phyloP scores from a whole-genome alignment of 306 rosid genomes.

The Quercus glauca region DNA sequence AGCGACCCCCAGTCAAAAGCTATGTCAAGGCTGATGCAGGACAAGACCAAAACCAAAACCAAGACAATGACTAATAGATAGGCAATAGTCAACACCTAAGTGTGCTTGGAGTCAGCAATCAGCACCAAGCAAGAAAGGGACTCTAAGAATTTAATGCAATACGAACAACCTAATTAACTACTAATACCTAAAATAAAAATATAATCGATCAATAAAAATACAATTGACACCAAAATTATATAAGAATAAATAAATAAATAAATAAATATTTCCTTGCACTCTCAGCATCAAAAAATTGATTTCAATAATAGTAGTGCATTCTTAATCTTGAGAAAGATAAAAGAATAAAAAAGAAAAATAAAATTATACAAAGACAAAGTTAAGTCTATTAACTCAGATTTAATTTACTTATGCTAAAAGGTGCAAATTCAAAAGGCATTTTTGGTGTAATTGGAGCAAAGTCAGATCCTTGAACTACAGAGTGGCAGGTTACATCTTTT shows the following conservation, averaged over 20 bases:
- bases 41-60: no score
- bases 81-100: no score
- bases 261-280: no score
- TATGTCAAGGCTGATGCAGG: constrained; percentile 4
- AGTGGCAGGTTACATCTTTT: neutral
- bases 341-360: neutral
- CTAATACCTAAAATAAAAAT: no score
- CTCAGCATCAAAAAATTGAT: neutral
- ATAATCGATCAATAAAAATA: no score
- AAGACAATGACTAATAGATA: no score
- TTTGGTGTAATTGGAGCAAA: neutral
- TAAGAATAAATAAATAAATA: no score
- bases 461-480: neutral
- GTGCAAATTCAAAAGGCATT: neutral
- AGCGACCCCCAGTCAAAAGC: constrained; percentile 35
- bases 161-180: no score
- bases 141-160: no score
- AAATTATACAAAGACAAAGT: constrained; percentile 8
- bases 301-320: constrained; percentile 1
- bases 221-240: no score
- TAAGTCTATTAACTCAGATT: neutral
- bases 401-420: neutral
- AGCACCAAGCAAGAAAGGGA: no score
- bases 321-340: neutral
- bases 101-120: no score